Conservation (phyloP, 352 stramenopile species). For the Plasmopara muralis region DNA sequence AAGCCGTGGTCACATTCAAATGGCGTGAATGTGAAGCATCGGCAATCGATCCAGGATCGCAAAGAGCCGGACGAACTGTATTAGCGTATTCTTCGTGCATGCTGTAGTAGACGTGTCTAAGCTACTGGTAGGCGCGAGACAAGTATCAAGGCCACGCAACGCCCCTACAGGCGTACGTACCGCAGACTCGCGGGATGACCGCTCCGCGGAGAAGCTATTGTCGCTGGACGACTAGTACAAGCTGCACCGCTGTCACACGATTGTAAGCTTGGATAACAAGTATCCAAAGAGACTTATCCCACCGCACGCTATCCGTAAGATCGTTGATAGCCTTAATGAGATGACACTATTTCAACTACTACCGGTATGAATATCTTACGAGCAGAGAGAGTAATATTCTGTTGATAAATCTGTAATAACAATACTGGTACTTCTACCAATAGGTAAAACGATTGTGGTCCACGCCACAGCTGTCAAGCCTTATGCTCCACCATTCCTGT, state of each 20-base stretch:
- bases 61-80: slow-evolving; percentile 99
- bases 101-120: slow-evolving; percentile 97
- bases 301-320: slow-evolving; percentile 91
- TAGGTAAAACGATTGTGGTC: slow-evolving; percentile 4
- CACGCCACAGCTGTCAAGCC: slow-evolving; percentile 2
- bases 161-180: slow-evolving; percentile 94
- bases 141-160: slow-evolving; percentile 88
- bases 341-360: not conserved
- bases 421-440: slow-evolving; percentile 7
- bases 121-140: slow-evolving; percentile 98
- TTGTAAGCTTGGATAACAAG: slow-evolving; percentile 99
- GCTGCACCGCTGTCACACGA: slow-evolving; percentile 98
- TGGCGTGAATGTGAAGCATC: slow-evolving; percentile 66
- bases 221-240: slow-evolving; percentile 98
- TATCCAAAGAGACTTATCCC: slow-evolving; percentile 99
- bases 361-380: no score
- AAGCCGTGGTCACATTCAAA: slow-evolving; percentile 98
- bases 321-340: slow-evolving; percentile 10
- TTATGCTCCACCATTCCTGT: slow-evolving; percentile 6
- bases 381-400: no score
- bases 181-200: slow-evolving; percentile 95
- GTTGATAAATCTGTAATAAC: no score
- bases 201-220: slow-evolving; percentile 90
- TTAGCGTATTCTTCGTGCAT: slow-evolving; percentile 99
- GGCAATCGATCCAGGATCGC: slow-evolving; percentile 91